Conservation (phyloP, 108 stramenopile genomes). For the Aurantiochytrium sp. region DNA sequence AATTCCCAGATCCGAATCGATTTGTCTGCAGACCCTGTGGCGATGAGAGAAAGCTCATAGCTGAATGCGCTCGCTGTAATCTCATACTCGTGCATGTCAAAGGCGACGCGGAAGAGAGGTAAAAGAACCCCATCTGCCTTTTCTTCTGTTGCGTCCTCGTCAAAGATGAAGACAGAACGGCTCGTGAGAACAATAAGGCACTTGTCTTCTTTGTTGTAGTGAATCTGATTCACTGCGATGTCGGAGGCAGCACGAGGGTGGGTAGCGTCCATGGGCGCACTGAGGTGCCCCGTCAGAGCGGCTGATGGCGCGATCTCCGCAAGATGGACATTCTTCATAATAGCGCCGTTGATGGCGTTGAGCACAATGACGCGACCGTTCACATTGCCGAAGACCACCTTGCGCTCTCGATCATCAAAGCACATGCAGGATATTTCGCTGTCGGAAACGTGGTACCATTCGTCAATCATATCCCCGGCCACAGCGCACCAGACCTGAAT, state of each 20-base stretch:
- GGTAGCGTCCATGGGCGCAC: background rate
- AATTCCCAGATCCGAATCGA: constrained; percentile 34
- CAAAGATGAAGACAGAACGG: constrained; percentile 19
- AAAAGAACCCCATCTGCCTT: constrained; percentile 21
- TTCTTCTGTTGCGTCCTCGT: constrained; percentile 20
- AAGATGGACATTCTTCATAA: constrained; percentile 15
- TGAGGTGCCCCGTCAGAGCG: background rate
- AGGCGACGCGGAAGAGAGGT: constrained; percentile 25
- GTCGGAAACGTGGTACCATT: constrained; percentile 13
- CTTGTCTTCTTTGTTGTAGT: constrained; percentile 27
- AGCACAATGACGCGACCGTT: constrained; percentile 20
- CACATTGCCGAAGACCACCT: constrained; percentile 37
- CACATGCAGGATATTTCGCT: constrained; percentile 30
- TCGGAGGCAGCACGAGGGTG: background rate
- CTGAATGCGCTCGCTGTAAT: constrained; percentile 30
- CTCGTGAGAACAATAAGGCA: constrained; percentile 22
- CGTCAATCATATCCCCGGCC: background rate
- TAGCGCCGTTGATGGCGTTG: constrained; percentile 27
- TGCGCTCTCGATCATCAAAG: constrained; percentile 42
- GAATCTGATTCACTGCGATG: constrained; percentile 9
- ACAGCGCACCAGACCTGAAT: background rate
- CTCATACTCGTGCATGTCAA: constrained; percentile 17
- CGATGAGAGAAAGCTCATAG: constrained; percentile 30
- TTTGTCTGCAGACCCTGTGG: constrained; percentile 26
- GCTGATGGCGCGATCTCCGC: background rate